Evolutionary conservation across 106 monocot genomes (phyloP).

Genomic region (Ottelia alismoides): DNA sequence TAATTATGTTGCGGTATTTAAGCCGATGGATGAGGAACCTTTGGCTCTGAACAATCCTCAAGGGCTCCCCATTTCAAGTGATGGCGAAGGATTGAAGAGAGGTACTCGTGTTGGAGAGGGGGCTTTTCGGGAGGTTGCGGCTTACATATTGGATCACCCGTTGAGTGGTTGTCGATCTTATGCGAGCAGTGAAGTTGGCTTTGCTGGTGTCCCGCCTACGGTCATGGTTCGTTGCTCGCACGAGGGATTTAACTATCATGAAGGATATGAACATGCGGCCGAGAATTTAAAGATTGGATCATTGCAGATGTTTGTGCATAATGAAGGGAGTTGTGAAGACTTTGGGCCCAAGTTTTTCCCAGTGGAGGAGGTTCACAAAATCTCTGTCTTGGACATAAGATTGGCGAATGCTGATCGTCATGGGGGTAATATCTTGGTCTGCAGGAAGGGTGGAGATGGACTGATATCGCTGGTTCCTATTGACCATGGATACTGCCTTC

Average conservation of each 20-base stretch:
- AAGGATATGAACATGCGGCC: conserved; percentile 13
- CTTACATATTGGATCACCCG: conserved; percentile 54
- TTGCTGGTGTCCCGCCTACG: conserved; percentile 53
- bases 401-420: no score
- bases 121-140: conserved; percentile 49
- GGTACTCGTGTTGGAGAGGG: conserved; percentile 57
- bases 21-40: no score
- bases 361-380: no score
- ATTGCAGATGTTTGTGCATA: no score
- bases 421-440: conserved; percentile 44
- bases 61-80: conserved; percentile 30
- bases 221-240: no score
- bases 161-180: conserved; percentile 9
- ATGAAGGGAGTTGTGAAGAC: no score
- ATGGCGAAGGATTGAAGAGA: conserved; percentile 54
- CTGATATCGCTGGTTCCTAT: conserved; percentile 30
- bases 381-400: no score
- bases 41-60: conserved; percentile 48
- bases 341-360: no score
- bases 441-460: conserved; percentile 24
- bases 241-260: no score
- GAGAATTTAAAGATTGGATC: no score
- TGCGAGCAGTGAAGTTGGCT: no score
- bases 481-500: conserved; percentile 72
- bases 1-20: no score